Conservation (phyloP, 345 rosid species). For the Psidium friedrichsthalianum region DNA sequence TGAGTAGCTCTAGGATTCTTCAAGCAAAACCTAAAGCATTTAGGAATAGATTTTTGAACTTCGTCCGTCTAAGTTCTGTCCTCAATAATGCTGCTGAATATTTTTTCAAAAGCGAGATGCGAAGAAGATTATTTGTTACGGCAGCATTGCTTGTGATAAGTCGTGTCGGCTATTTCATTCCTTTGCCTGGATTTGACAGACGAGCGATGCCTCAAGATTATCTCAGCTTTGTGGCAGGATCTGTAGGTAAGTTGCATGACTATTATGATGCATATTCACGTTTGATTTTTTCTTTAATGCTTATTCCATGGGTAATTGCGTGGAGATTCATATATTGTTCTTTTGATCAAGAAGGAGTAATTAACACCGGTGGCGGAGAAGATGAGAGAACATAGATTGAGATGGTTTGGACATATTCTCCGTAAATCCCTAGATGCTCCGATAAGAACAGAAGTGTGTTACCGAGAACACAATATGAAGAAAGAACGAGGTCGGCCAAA, state of each 20-base stretch:
- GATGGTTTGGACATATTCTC: too few relatives aligned
- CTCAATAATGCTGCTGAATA: conserved; percentile 61
- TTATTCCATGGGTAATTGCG: not conserved
- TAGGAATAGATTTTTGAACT: conserved; percentile 64
- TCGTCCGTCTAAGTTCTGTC: conserved; percentile 63
- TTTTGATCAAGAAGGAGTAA: not conserved
- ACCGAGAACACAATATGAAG: too few relatives aligned
- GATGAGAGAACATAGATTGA: too few relatives aligned
- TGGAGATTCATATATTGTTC: not conserved
- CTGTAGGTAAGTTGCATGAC: conserved; percentile 52
- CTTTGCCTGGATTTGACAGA: conserved; percentile 87
- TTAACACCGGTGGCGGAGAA: not conserved
- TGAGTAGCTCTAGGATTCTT: conserved; percentile 7
- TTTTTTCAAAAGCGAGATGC: conserved; percentile 89
- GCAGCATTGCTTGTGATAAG: conserved; percentile 58
- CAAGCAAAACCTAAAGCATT: conserved; percentile 35
- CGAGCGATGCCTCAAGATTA: conserved; percentile 81
- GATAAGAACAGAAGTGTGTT: too few relatives aligned
- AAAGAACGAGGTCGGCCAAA: too few relatives aligned
- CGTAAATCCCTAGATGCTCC: too few relatives aligned
- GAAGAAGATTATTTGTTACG: conserved; percentile 74
- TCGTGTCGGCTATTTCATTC: conserved; percentile 84
- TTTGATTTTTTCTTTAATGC: not conserved
- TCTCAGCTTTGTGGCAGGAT: conserved; percentile 80
- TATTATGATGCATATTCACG: not conserved